Conservation (phyloP, 2,329 filamentous ascomycete genomes). For the Geosmithia putterillii region DNA sequence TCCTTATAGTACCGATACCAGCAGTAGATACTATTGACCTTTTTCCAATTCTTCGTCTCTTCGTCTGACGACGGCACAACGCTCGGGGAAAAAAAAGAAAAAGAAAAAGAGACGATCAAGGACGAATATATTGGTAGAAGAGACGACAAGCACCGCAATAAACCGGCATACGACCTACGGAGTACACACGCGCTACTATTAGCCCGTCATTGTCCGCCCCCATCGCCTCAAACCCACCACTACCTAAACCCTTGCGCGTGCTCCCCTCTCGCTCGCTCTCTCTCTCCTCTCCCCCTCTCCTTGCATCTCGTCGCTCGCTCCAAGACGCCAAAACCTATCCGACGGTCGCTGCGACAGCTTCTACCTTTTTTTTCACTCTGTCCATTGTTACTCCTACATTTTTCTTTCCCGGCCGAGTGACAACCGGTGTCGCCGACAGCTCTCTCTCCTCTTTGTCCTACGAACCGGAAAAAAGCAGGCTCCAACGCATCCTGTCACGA, state of each 20-base stretch:
- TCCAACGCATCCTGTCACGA: no score
- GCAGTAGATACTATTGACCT: no score
- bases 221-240: not conserved
- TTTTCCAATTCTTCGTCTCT: no score
- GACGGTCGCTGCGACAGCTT: not conserved
- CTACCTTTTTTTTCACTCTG: not conserved
- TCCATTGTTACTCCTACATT: no score
- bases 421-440: no score
- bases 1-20: no score
- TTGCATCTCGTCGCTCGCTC: not conserved
- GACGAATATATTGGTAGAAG: no score
- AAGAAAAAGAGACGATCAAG: no score
- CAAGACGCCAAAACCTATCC: not conserved
- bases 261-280: slow-evolving; percentile 7
- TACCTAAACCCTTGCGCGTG: not conserved
- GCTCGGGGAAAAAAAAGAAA: no score
- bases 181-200: not conserved
- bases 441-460: no score
- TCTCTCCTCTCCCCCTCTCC: slow-evolving; percentile 2
- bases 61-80: no score
- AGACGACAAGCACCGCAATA: not conserved
- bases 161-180: not conserved
- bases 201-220: not conserved
- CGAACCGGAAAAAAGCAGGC: no score
- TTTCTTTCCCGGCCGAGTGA: not conserved